Conservation (phyloP, 1,284 basidiomycete species). For the Ceratobasidium sp. region DNA sequence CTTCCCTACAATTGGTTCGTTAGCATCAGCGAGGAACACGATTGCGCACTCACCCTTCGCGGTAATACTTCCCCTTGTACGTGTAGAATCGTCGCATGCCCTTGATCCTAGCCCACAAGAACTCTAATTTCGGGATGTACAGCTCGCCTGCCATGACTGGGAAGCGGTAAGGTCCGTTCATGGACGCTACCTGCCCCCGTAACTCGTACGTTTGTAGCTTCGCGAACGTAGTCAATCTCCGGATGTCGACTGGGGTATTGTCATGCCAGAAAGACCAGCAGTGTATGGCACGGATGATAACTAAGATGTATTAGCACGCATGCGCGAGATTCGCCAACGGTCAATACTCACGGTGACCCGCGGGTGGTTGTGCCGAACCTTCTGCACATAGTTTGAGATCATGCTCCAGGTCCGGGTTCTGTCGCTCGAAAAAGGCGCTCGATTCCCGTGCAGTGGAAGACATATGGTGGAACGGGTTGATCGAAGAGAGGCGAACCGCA, state of each 20-base stretch:
- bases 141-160: background rate
- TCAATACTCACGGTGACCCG: background rate
- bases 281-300: background rate
- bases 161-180: background rate
- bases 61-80: background rate
- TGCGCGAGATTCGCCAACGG: background rate
- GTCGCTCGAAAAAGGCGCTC: background rate
- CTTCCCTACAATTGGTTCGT: background rate
- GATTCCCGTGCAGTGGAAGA: background rate
- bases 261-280: background rate
- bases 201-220: background rate
- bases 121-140: background rate
- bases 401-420: background rate
- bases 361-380: background rate
- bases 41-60: background rate
- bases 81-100: background rate
- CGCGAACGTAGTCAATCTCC: background rate
- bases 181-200: background rate
- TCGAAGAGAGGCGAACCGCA: no score
- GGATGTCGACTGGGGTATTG: background rate
- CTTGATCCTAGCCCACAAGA: background rate
- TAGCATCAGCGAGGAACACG: background rate
- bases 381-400: background rate
- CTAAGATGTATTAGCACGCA: background rate
- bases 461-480: background rate